phyloP scores from a whole-genome alignment of 2,329 filamentous ascomycete species.

The Apiospora sp. region DNA sequence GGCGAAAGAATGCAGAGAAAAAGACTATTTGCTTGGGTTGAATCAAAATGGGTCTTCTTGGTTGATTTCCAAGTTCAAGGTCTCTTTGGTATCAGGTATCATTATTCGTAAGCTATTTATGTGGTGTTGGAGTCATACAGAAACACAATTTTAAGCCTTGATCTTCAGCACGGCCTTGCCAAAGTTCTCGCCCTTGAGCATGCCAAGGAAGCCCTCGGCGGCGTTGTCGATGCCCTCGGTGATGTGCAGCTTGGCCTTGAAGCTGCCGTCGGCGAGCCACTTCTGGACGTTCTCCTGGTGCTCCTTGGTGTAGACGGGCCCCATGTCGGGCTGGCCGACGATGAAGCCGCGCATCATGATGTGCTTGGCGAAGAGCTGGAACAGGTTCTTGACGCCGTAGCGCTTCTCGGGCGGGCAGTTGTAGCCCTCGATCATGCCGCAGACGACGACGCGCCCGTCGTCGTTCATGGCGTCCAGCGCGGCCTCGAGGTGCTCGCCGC shows the following conservation, averaged over 20 bases:
- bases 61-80: too few relatives aligned
- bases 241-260: constrained; percentile 74
- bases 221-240: constrained; percentile 82
- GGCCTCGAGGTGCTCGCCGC: constrained; percentile 75
- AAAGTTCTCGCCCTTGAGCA: constrained; percentile 82
- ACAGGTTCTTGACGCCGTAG: constrained; percentile 73
- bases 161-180: constrained; percentile 73
- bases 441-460: constrained; percentile 69
- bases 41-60: accelerated
- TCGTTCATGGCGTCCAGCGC: constrained; percentile 66
- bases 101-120: constrained; percentile 2
- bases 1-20: background rate
- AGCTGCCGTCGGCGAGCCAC: constrained; percentile 78
- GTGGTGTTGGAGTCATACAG: background rate
- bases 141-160: background rate
- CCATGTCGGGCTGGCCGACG: constrained; percentile 70
- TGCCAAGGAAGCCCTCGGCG: constrained; percentile 74
- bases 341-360: constrained; percentile 81
- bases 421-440: constrained; percentile 68
- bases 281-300: constrained; percentile 78
- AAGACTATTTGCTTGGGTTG: background rate
- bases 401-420: constrained; percentile 63
- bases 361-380: constrained; percentile 73
- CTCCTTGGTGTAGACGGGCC: constrained; percentile 70
- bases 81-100: constrained; percentile 2